phyloP scores from a whole-genome alignment of 192 early-diverging fungal species.

The Ramicandelaber brevisporus region DNA sequence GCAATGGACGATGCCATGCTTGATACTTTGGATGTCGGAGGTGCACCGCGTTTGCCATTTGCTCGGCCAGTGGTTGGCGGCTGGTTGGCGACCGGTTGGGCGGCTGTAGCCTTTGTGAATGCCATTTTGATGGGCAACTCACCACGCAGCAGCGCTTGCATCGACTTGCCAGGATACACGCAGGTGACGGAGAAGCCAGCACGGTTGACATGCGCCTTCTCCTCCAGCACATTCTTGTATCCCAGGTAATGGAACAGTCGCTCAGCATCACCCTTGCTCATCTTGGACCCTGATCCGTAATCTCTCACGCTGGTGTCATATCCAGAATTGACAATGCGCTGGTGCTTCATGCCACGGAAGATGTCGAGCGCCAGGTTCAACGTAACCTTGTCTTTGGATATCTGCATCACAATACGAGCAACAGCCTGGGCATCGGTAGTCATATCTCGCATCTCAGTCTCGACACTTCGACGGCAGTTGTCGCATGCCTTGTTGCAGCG shows the following conservation, averaged over 20 bases:
- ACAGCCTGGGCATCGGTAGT: slow-evolving; percentile 21
- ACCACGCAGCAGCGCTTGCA: slow-evolving; percentile 23
- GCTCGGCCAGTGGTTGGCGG: neutral
- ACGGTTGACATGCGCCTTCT: no score
- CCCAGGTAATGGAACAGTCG: slow-evolving; percentile 45
- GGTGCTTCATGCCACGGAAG: slow-evolving; percentile 38
- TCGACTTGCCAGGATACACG: slow-evolving; percentile 26
- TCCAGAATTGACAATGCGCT: slow-evolving; percentile 20
- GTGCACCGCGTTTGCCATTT: neutral
- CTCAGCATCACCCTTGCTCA: slow-evolving; percentile 29
- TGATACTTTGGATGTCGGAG: neutral
- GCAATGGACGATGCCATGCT: no score
- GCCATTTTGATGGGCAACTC: slow-evolving; percentile 15
- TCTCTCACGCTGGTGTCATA: slow-evolving; percentile 20
- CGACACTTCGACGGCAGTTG: slow-evolving; percentile 34
- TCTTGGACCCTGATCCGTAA: slow-evolving; percentile 26
- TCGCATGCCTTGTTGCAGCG: slow-evolving; percentile 63
- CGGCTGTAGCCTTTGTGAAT: slow-evolving; percentile 7
- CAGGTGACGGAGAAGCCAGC: no score
- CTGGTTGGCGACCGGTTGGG: neutral
- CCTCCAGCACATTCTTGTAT: slow-evolving; percentile 28
- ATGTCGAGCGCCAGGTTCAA: slow-evolving; percentile 42
- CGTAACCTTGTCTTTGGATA: slow-evolving; percentile 24
- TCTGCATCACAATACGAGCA: slow-evolving; percentile 13
- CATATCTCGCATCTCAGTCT: slow-evolving; percentile 15